Evolutionary conservation across 1,284 basidiomycete species (phyloP).

Genomic region (Kwoniella shivajii): DNA sequence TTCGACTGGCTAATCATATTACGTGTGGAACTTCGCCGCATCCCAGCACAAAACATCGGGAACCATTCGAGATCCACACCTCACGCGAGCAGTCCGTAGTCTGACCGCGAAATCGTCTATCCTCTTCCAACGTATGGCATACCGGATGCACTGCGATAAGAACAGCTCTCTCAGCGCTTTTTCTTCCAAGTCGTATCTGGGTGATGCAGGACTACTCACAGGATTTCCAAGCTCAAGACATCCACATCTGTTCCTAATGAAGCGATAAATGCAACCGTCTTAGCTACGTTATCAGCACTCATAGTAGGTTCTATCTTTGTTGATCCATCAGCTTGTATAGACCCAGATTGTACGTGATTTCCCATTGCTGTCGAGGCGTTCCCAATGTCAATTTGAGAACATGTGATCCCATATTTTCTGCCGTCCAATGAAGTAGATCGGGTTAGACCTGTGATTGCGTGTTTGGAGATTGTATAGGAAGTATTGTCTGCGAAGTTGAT

Average conservation of each 20-base stretch:
- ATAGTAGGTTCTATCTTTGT: constrained; percentile 61
- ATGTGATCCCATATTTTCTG: constrained; percentile 69
- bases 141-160: constrained; percentile 55
- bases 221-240: constrained; percentile 63
- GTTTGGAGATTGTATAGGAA: constrained; percentile 75
- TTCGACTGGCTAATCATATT: too few relatives aligned
- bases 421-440: constrained; percentile 76
- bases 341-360: constrained; percentile 55
- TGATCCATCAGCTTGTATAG: constrained; percentile 69
- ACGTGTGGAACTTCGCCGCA: too few relatives aligned
- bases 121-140: constrained; percentile 68
- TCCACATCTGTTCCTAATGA: constrained; percentile 68
- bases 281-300: constrained; percentile 64
- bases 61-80: too few relatives aligned
- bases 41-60: too few relatives aligned
- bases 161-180: not conserved
- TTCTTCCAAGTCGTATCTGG: not conserved
- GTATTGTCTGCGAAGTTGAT: constrained; percentile 15
- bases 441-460: constrained; percentile 74
- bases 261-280: constrained; percentile 70
- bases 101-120: constrained; percentile 44
- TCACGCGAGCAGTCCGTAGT: not conserved
- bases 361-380: constrained; percentile 69
- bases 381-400: constrained; percentile 78
- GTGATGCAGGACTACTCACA: constrained; percentile 59